Percentiles rank a stretch among this genome's conserved stretches.
Evolutionary conservation across 768 basidiomycete species (phyloP).

Genomic region (Serendipita sp.): DNA sequence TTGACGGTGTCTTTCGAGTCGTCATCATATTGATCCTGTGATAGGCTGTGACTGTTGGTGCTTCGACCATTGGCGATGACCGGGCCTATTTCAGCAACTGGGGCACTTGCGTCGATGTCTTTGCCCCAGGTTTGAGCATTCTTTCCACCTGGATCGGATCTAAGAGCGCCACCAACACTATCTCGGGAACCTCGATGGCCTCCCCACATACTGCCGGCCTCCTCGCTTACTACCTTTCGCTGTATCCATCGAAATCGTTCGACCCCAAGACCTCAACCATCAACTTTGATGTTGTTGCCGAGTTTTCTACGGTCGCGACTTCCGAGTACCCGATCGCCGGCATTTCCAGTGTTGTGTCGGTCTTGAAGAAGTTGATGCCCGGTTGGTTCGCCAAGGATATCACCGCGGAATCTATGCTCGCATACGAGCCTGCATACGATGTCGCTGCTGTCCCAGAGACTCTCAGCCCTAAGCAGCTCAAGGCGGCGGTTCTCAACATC

Average conservation of each 20-base stretch:
- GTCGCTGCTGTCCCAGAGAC: slow-evolving; percentile 7
- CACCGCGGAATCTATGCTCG: slow-evolving; percentile 19
- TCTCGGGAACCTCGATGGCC: slow-evolving; percentile 91
- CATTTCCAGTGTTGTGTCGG: slow-evolving; percentile 34
- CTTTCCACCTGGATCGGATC: slow-evolving; percentile 70
- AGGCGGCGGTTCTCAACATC: slow-evolving; percentile 52
- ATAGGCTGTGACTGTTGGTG: slow-evolving; percentile 82
- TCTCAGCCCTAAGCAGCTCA: slow-evolving; percentile 57
- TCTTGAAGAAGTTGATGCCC: slow-evolving; percentile 41
- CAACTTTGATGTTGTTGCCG: slow-evolving; percentile 9
- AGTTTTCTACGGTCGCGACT: slow-evolving; percentile 15
- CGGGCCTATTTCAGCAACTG: slow-evolving; percentile 88
- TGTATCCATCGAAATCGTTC: slow-evolving; percentile 58
- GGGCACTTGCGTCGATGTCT: slow-evolving; percentile 82
- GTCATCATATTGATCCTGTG: not conserved
- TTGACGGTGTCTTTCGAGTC: not conserved
- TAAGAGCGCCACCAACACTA: slow-evolving; percentile 42
- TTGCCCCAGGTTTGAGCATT: slow-evolving; percentile 83
- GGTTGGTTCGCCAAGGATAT: slow-evolving; percentile 40
- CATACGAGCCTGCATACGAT: slow-evolving; percentile 11
- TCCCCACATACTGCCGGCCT: slow-evolving; percentile 85
- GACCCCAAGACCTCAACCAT: slow-evolving; percentile 25
- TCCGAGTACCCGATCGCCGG: slow-evolving; percentile 14
- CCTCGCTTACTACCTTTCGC: slow-evolving; percentile 79
- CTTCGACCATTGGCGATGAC: slow-evolving; percentile 64